phyloP scores from a whole-genome alignment of 768 basidiomycete genomes.

The Lactarius sanguifluus region DNA sequence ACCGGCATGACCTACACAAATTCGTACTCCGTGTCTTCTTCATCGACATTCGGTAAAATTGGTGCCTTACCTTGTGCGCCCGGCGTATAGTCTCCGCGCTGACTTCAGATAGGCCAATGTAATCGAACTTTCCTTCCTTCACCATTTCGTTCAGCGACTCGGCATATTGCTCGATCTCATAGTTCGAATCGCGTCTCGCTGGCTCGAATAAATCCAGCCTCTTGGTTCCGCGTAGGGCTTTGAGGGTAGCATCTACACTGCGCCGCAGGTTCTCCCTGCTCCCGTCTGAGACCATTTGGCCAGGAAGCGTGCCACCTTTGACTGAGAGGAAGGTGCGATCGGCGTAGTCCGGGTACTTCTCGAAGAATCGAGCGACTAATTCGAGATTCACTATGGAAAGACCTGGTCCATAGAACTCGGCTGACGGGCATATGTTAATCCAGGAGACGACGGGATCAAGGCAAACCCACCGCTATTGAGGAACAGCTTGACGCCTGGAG shows the following conservation, averaged over 20 bases:
- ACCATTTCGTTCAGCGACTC: slow-evolving; percentile 44
- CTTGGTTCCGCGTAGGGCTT: slow-evolving; percentile 50
- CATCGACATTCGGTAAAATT: not conserved
- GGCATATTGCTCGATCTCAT: slow-evolving; percentile 49
- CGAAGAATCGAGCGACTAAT: slow-evolving; percentile 51
- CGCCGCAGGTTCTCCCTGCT: slow-evolving; percentile 46
- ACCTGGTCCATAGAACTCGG: slow-evolving; percentile 57
- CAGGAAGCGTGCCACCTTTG: slow-evolving; percentile 38
- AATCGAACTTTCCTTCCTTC: slow-evolving; percentile 56
- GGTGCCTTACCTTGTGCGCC: slow-evolving; percentile 34
- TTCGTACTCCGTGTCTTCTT: not conserved
- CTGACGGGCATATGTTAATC: slow-evolving; percentile 31
- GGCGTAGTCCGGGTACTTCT: slow-evolving; percentile 44
- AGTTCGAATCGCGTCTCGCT: slow-evolving; percentile 46
- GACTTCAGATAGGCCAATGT: slow-evolving; percentile 61
- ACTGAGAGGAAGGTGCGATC: slow-evolving; percentile 50
- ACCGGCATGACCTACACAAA: slow-evolving; percentile 51
- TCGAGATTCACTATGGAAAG: slow-evolving; percentile 45
- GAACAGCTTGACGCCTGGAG: slow-evolving; percentile 48
- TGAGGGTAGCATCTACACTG: slow-evolving; percentile 47
- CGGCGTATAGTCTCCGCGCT: slow-evolving; percentile 46
- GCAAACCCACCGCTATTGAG: slow-evolving; percentile 47
- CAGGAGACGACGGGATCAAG: not conserved
- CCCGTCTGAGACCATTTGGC: slow-evolving; percentile 27
- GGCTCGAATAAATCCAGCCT: slow-evolving; percentile 60